phyloP scores from a whole-genome alignment of 192 early-diverging fungal species.

The Physocladia obscura region DNA sequence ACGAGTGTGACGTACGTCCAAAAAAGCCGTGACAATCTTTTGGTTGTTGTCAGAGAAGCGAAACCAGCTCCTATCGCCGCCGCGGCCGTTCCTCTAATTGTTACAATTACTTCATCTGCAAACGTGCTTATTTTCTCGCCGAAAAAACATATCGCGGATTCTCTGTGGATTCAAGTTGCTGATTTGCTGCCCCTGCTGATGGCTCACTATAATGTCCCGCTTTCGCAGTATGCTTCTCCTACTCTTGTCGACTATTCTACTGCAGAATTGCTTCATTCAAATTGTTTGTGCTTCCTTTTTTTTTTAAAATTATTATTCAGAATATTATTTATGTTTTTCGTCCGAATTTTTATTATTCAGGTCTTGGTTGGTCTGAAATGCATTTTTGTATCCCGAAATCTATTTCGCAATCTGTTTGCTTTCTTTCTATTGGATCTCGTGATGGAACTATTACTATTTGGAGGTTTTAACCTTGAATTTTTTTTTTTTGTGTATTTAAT shows the following conservation, averaged over 20 bases:
- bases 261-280: not conserved
- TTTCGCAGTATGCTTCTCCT: not conserved
- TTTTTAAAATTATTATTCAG: too few species aligned
- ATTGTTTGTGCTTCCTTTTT: not conserved
- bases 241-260: not conserved
- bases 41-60: not conserved
- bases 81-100: not conserved
- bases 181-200: conserved; percentile 3
- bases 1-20: not conserved
- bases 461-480: not conserved
- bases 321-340: not conserved
- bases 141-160: not conserved
- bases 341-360: not conserved
- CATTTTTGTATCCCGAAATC: not conserved
- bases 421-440: conserved; percentile 1
- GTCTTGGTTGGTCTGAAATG: conserved; percentile 9
- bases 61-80: not conserved
- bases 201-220: not conserved
- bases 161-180: conserved; percentile 2
- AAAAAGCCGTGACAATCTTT: not conserved
- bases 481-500: not conserved
- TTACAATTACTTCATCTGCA: not conserved
- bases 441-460: conserved; percentile 10
- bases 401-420: not conserved
- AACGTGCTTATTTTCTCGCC: not conserved